Evolutionary conservation across 2,329 filamentous ascomycete species (phyloP), one percentile per base, ranked within the genome.

Genomic region (Trichoderma sp.): DNA sequence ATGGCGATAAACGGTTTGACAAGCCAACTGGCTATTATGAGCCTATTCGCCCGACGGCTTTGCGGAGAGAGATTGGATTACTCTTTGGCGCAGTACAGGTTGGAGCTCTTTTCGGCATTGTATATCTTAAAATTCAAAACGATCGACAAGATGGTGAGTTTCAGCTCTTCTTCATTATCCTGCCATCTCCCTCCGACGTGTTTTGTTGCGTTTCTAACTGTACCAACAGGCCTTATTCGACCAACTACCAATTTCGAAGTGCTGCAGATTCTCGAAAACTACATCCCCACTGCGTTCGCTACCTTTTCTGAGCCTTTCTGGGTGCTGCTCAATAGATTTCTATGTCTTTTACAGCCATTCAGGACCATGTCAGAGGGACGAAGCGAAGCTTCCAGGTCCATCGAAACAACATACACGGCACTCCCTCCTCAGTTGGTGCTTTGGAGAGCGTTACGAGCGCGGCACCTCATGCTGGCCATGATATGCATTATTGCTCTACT

Each of bases 241-340:
- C 81, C 80, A 1, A 75, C 74, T 0, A 35, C 72, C 0, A 80
- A 74, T 7, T 78, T 79, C 1, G 77, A 79, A 5, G 75, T 84
- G 0, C 68, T 79, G 0, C 79, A 82, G 4, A 47, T 84, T 0
- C 37, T 84, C 0, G 79, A 82, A 8, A 83, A 81, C 7, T 89
- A 88, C 60, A 75, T 89, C 0, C 87, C 87, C 0, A 88, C 86
- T 0, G 78, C 81, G 0, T 77, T 89, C 4, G 84, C 86, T 0
- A 89, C 87, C 0, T 64, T 88, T 0, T 78, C 89, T 0, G 88
- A 90, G 43, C 87, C 88, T 0, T 80, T 86, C 1, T 88, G 87
- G 84, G 76, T 87, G 0, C 73, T 89, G 0, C 68, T 90, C 0
- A 89, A 87, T 53, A 80, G 87, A 0, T 66, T 85, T 0, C 72